Conservation (phyloP, 2,329 filamentous ascomycete genomes). For the Fusarium buxicola region DNA sequence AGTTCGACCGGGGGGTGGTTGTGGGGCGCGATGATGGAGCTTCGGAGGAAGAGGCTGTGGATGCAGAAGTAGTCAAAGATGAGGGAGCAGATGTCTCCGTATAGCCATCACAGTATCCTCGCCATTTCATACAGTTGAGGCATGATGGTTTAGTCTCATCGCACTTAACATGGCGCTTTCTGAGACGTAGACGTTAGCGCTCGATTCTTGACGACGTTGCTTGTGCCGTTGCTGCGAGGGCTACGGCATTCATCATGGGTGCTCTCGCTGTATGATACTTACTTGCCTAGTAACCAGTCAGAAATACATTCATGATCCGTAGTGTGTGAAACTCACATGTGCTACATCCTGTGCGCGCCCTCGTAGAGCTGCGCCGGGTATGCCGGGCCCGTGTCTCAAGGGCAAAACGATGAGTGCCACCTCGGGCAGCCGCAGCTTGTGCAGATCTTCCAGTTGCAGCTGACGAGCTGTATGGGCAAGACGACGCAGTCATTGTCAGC, state of each 20-base stretch:
- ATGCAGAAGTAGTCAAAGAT: constrained; percentile 4
- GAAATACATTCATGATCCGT: constrained; percentile 7
- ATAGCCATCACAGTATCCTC: constrained; percentile 55
- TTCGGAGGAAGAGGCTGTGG: constrained; percentile 13
- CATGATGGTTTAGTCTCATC: constrained; percentile 57
- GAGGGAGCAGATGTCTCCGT: constrained; percentile 32
- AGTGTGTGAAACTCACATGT: constrained; percentile 49
- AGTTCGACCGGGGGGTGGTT: constrained; percentile 14
- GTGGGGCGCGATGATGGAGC: constrained; percentile 16
- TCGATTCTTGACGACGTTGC: neutral
- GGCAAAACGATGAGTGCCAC: constrained; percentile 53
- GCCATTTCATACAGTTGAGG: constrained; percentile 56
- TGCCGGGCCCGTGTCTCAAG: constrained; percentile 53
- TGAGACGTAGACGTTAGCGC: constrained; percentile 32
- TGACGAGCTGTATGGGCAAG: constrained; percentile 29
- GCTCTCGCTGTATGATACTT: constrained; percentile 27
- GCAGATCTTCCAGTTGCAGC: constrained; percentile 30
- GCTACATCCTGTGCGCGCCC: constrained; percentile 53
- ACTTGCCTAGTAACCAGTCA: constrained; percentile 48
- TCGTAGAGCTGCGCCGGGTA: constrained; percentile 53
- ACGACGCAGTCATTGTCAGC: constrained; percentile 23
- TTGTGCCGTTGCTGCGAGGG: neutral
- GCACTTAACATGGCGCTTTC: constrained; percentile 58
- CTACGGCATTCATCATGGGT: no score
- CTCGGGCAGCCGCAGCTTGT: constrained; percentile 34